A percentile compares a stretch with the other conserved stretches of the same genome.
These are phyloP conservation scores for Dioscorea zingiberensis DNA, from an alignment of 106 monocot genomes.

Conservation along the genomic window DNA sequence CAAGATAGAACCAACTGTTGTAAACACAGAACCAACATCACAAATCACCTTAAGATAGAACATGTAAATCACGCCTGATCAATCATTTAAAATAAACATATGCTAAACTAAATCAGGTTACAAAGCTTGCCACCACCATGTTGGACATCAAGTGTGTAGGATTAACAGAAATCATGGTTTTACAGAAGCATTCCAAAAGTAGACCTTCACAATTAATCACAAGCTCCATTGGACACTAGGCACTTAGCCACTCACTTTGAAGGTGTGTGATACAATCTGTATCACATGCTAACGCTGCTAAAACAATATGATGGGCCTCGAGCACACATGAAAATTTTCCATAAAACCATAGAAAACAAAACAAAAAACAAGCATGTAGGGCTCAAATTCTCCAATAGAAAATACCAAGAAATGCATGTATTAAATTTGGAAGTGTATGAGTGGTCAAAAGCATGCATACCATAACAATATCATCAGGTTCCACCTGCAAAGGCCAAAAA, in stretches of 20 bases:
- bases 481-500: slow-evolving; percentile 62
- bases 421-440: background rate
- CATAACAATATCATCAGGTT: slow-evolving; percentile 99
- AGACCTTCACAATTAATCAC: too few relatives aligned
- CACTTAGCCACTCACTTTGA: too few relatives aligned
- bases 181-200: too few relatives aligned
- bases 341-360: background rate
- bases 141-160: background rate
- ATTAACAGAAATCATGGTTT: background rate
- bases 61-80: background rate
- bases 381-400: background rate
- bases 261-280: too few relatives aligned
- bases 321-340: background rate
- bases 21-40: slow-evolving; percentile 12
- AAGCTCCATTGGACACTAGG: too few relatives aligned
- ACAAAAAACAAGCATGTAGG: background rate
- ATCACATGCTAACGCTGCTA: too few relatives aligned
- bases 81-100: background rate
- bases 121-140: background rate
- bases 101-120: background rate
- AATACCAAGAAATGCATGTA: background rate
- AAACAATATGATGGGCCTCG: too few relatives aligned
- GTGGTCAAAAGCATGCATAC: slow-evolving; percentile 31
- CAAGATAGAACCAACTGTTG: slow-evolving; percentile 86
- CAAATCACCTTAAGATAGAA: background rate